A percentile compares a stretch with the other conserved stretches of the same genome.
phyloP scores from a whole-genome alignment of 495 filamentous ascomycete species.

The Immersiella caudata region DNA sequence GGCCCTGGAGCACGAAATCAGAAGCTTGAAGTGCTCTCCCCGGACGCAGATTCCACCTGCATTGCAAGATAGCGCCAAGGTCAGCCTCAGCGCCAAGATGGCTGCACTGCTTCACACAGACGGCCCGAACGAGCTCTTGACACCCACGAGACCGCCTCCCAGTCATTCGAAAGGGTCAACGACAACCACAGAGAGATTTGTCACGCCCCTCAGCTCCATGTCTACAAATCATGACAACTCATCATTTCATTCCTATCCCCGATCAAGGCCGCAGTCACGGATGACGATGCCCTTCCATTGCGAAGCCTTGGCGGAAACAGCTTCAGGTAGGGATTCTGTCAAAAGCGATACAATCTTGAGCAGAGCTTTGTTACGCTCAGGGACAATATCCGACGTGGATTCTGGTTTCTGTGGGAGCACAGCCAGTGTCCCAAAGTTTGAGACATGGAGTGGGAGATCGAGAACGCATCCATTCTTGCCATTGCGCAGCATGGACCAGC shows the following conservation, averaged over 20 bases:
- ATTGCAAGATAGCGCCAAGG: constrained; percentile 6
- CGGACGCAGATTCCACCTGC: background rate
- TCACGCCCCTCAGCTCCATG: constrained; percentile 28
- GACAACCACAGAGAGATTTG: constrained; percentile 27
- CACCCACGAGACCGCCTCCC: background rate
- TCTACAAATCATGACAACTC: constrained; percentile 23
- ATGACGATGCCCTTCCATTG: background rate
- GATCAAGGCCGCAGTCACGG: constrained; percentile 20
- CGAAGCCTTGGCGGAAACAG: background rate
- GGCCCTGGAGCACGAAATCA: constrained; percentile 39
- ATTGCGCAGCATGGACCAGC: background rate
- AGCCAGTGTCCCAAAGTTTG: constrained; percentile 2
- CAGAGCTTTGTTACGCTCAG: background rate
- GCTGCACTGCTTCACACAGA: constrained; percentile 26
- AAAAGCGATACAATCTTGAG: constrained; percentile 18
- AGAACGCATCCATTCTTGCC: constrained; percentile 13
- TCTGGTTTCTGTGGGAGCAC: constrained; percentile 2
- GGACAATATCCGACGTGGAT: background rate
- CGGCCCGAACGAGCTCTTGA: constrained; percentile 4
- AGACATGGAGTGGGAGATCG: constrained; percentile 19
- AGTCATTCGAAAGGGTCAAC: constrained; percentile 20
- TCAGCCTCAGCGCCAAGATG: constrained; percentile 25
- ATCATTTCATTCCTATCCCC: constrained; percentile 34
- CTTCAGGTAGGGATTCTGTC: constrained; percentile 13
- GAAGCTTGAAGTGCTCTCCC: constrained; percentile 31